phyloP scores from a whole-genome alignment of 345 rosid species.

The Hibiscus syriacus region DNA sequence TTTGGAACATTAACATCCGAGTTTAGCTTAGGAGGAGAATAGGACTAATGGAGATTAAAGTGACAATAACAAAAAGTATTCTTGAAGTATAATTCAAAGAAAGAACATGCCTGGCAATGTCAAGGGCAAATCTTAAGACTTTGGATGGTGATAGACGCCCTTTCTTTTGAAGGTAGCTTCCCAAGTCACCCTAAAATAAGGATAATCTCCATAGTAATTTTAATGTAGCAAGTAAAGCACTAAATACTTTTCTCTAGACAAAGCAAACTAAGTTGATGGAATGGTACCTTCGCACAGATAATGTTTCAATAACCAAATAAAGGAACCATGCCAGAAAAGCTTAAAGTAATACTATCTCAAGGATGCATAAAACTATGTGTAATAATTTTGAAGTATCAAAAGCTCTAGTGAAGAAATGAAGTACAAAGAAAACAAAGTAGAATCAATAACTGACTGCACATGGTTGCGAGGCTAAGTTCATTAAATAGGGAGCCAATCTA shows the following conservation, averaged over 20 bases:
- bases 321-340: not conserved
- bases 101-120: slow-evolving; percentile 71
- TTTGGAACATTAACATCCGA: not conserved
- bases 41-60: not conserved
- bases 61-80: not conserved
- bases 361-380: not conserved
- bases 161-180: slow-evolving; percentile 74
- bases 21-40: not conserved
- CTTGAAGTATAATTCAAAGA: slow-evolving; percentile 1
- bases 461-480: not conserved
- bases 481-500: not conserved
- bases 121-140: slow-evolving; percentile 72
- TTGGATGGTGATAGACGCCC: slow-evolving; percentile 83
- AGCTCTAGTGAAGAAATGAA: not conserved
- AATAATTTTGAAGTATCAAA: not conserved
- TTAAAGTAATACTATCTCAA: not conserved
- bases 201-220: slow-evolving; percentile 6
- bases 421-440: not conserved
- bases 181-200: slow-evolving; percentile 73
- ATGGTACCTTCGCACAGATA: not conserved
- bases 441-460: not conserved
- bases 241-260: not conserved
- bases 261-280: not conserved
- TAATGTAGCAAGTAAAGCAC: not conserved
- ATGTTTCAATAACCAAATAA: not conserved